These are phyloP conservation scores for Naganishia onofrii DNA, from an alignment of 768 basidiomycete genomes.

Conservation along the genomic window DNA sequence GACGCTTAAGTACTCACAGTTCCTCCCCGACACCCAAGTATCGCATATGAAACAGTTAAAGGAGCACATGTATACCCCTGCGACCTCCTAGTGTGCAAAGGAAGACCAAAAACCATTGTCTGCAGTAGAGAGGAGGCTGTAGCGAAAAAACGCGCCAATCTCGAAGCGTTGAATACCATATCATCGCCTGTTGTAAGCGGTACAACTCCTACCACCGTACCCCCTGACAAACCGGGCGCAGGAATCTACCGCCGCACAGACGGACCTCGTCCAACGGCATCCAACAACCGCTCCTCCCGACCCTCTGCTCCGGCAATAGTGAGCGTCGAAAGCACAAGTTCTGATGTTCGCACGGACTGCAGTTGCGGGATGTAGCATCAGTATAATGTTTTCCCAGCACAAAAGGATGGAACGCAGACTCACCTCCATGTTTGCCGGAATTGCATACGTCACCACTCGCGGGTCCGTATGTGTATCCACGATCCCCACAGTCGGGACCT, in stretches of 20 bases:
- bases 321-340: conserved; percentile 82
- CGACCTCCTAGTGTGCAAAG: not conserved
- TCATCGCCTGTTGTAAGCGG: not conserved
- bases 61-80: too few relatives aligned
- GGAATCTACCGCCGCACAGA: not conserved
- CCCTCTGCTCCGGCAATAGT: conserved; percentile 72
- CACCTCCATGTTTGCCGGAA: conserved; percentile 93
- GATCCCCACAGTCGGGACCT: conserved; percentile 90
- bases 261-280: conserved; percentile 3
- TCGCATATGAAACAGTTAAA: not conserved
- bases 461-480: conserved; percentile 96
- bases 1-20: not conserved
- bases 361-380: not conserved
- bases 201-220: not conserved
- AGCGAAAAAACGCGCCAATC: too few relatives aligned
- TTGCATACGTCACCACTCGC: conserved; percentile 93
- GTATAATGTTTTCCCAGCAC: not conserved
- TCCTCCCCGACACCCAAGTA: not conserved
- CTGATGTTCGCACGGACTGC: conserved; percentile 68
- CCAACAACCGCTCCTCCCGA: conserved; percentile 30
- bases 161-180: not conserved
- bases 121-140: too few relatives aligned
- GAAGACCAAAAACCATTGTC: not conserved
- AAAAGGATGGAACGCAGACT: conserved; percentile 27
- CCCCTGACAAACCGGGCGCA: too few relatives aligned